phyloP scores from a whole-genome alignment of 2,329 filamentous ascomycete species.

The Teratosphaeria destructans region DNA sequence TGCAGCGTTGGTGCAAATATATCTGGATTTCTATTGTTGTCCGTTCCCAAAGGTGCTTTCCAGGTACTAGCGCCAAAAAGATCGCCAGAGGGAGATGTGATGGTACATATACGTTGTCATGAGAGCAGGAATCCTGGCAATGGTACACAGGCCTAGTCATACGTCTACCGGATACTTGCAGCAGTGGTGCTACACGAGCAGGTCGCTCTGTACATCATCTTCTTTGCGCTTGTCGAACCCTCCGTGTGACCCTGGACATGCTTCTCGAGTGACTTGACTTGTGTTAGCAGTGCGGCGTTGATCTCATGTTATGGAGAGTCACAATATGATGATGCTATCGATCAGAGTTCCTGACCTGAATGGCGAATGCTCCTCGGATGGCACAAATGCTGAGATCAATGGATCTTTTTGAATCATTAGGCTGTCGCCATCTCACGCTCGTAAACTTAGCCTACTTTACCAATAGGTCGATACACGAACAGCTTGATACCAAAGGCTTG shows the following conservation, averaged over 20 bases:
- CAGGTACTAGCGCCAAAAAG: not conserved
- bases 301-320: no score
- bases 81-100: not conserved
- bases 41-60: not conserved
- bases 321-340: no score
- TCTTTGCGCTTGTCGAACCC: not conserved
- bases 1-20: not conserved
- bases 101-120: not conserved
- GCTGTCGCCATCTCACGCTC: no score
- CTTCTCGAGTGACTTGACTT: no score
- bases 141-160: not conserved
- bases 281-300: no score
- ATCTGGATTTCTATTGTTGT: not conserved
- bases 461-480: no score
- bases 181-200: not conserved
- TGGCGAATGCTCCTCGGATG: no score
- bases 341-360: no score
- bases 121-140: not conserved
- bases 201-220: not conserved
- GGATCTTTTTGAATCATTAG: no score
- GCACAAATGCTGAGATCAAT: no score
- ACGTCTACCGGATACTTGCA: not conserved
- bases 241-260: not conserved
- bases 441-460: no score
- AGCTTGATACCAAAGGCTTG: no score